Evolutionary conservation across 495 filamentous ascomycete genomes (phyloP), one percentile per base, ranked within the genome.

Genomic region (Xylaria bambusicola): DNA sequence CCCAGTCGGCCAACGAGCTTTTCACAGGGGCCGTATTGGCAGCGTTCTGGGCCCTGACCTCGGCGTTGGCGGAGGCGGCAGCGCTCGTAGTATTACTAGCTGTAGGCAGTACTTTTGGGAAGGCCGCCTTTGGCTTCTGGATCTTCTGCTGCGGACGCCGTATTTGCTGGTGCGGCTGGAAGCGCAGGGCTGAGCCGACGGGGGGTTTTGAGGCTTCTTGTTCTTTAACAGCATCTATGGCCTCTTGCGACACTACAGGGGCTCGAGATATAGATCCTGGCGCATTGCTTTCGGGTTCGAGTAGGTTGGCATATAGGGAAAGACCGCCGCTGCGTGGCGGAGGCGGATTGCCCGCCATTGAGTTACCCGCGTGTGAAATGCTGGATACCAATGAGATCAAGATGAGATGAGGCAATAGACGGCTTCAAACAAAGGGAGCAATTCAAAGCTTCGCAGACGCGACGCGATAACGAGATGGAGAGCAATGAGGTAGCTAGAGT

Each of bases 1-100:
- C 80, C 93, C 93, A 98, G 70, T 97, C 93, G 20, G 89, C 90
- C 20, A 97, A 76, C 6, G 86, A 92, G 46, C 76, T 88, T 62
- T 88, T 92, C 13, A 73, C 64, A 26, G 75, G 65, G 2, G 62
- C 56, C 3, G 73, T 52, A 21, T 72, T 57, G 6, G 31, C 45
- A 2, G 56, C 48, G 23, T 52, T 42, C 7, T 54, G 7, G 24
- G 53, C 55, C 31, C 64, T 64, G 9, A 18, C 36, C 27, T 18
- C 31, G n/a, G 31, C 29, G 27, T 8, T 26, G n/a, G 46, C 8
- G 3, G 33, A 8, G 10, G 21, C n/a, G 6, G 15, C n/a, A 13
- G 21, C 13, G 6, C 10, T 6, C 0, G 62, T 26, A 26, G 58
- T 42, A 65, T 42, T 56, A 46, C 60, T n/a, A 2, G 65, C 36